Percentiles rank a stretch among this genome's conserved stretches.
These are phyloP conservation scores for Wickerhamomyces chambardii DNA, from an alignment of 805 yeast genomes.

Conservation along the genomic window DNA sequence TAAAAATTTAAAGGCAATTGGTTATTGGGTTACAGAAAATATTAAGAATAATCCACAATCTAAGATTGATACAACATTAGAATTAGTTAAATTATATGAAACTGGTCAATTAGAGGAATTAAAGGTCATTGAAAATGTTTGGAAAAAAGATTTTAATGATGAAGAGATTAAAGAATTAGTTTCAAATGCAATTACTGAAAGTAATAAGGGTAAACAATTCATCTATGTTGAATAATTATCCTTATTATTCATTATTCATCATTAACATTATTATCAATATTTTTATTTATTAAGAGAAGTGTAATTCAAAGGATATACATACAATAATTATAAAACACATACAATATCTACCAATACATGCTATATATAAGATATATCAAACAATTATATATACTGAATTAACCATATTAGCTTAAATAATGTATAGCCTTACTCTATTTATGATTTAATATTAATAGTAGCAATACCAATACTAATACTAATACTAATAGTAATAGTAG, in stretches of 20 bases:
- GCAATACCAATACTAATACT: too few relatives aligned
- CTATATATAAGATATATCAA: too few relatives aligned
- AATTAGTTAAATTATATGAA: slow-evolving; percentile 48
- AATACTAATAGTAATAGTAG: too few relatives aligned
- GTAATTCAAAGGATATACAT: too few relatives aligned
- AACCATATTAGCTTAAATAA: too few relatives aligned
- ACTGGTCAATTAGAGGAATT: slow-evolving; percentile 40
- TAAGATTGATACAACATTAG: slow-evolving; percentile 45
- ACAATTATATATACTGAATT: too few relatives aligned
- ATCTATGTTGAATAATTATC: slow-evolving; percentile 16
- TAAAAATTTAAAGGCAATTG: slow-evolving; percentile 77
- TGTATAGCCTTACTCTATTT: too few relatives aligned
- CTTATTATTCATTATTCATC: not conserved
- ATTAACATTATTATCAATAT: too few relatives aligned
- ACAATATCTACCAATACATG: too few relatives aligned
- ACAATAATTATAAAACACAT: too few relatives aligned
- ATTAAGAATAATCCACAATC: slow-evolving; percentile 48
- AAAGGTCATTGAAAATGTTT: slow-evolving; percentile 21
- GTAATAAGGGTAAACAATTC: slow-evolving; percentile 37
- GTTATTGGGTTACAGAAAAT: slow-evolving; percentile 88
- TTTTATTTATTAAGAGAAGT: too few relatives aligned
- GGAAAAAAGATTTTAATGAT: slow-evolving; percentile 22
- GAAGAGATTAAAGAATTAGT: slow-evolving; percentile 27
- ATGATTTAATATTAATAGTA: too few relatives aligned
- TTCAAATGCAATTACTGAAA: slow-evolving; percentile 24